A percentile compares a stretch with the other conserved stretches of the same genome.
Evolutionary conservation across 192 early-diverging fungal species (phyloP).

Genomic region (Mortierella hygrophila): DNA sequence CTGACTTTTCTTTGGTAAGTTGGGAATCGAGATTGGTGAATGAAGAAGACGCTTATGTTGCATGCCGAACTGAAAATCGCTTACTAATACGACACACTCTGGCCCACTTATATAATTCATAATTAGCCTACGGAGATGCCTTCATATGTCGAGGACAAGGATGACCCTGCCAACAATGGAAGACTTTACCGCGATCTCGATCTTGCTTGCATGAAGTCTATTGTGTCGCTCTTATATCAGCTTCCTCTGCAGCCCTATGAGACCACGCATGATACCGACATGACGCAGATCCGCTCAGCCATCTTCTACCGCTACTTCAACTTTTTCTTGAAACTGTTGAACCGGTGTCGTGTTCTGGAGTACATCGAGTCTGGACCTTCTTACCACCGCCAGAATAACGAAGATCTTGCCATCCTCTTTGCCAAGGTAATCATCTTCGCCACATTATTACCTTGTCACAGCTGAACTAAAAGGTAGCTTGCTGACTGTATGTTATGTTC

Average conservation of each 20-base stretch:
- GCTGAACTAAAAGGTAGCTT: background rate
- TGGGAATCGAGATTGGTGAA: background rate
- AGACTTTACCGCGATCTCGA: constrained; percentile 84
- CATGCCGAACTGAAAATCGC: background rate
- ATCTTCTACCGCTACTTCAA: constrained; percentile 80
- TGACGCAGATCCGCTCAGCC: constrained; percentile 71
- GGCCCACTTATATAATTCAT: background rate
- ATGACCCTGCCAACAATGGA: constrained; percentile 60
- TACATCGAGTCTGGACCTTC: constrained; percentile 58
- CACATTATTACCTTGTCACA: background rate
- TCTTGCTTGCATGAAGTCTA: constrained; percentile 81
- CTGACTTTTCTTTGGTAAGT: constrained; percentile 73
- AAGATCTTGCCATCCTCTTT: constrained; percentile 45
- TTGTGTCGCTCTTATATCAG: constrained; percentile 75
- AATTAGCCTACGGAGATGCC: constrained; percentile 53
- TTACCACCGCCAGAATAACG: constrained; percentile 44
- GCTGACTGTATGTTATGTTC: background rate
- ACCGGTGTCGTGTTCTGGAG: constrained; percentile 75
- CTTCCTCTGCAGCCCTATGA: constrained; percentile 81
- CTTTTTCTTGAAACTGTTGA: constrained; percentile 83
- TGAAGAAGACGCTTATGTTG: too few relatives aligned
- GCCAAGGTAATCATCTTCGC: constrained; percentile 43
- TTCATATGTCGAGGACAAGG: constrained; percentile 44
- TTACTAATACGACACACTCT: background rate
- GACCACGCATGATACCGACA: constrained; percentile 66